A percentile compares a stretch with the other conserved stretches of the same genome.
Conservation (phyloP, 2,329 filamentous ascomycete species). For the Fusarium sp. region DNA sequence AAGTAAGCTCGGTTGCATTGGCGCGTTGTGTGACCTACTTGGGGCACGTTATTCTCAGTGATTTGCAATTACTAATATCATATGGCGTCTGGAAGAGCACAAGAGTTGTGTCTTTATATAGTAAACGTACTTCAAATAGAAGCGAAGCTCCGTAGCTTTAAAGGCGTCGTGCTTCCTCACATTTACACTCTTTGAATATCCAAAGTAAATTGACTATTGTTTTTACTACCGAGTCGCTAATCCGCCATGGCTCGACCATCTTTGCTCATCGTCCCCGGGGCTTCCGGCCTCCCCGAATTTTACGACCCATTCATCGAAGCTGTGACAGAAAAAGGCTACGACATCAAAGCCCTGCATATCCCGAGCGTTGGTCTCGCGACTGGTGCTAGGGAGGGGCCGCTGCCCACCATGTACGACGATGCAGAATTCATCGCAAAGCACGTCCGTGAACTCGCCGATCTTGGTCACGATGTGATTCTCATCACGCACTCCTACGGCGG, state of each 20-base stretch:
- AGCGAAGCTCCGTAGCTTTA: background rate
- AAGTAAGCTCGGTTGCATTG: background rate
- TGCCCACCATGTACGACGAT: slow-evolving; percentile 46
- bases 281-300: slow-evolving; percentile 4
- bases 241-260: background rate
- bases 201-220: background rate
- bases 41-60: background rate
- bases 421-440: slow-evolving; percentile 43
- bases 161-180: background rate
- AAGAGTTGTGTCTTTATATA: background rate
- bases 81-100: background rate
- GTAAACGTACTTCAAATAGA: background rate
- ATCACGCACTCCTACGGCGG: slow-evolving; percentile 55
- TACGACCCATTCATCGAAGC: slow-evolving; percentile 1
- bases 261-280: slow-evolving; percentile 7
- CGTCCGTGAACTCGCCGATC: slow-evolving; percentile 48
- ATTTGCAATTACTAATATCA: too few species aligned
- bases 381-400: background rate
- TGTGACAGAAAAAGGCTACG: slow-evolving; percentile 1
- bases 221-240: background rate
- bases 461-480: slow-evolving; percentile 52
- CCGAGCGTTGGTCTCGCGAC: slow-evolving; percentile 9
- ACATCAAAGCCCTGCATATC: slow-evolving; percentile 9
- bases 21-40: background rate
- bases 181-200: background rate